phyloP scores from a whole-genome alignment of 2,329 filamentous ascomycete species.

The Alternaria alternata region DNA sequence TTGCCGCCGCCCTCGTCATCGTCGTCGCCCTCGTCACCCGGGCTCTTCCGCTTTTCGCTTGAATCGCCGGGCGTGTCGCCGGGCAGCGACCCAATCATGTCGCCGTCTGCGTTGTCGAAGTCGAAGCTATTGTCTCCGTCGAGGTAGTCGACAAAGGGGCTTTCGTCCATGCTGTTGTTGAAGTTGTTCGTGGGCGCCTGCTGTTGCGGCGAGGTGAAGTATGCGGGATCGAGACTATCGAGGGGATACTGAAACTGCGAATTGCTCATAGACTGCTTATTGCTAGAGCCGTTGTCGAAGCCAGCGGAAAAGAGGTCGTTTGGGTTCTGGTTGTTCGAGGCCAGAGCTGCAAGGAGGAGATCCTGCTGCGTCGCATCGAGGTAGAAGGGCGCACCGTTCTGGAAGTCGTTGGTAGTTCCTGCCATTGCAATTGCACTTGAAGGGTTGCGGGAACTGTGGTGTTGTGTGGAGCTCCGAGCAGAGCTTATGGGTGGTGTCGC shows the following conservation, averaged over 20 bases:
- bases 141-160: constrained; percentile 84
- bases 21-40: constrained; percentile 70
- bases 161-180: constrained; percentile 69
- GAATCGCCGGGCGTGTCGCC: constrained; percentile 62
- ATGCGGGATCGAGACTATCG: constrained; percentile 45
- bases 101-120: constrained; percentile 70
- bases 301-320: constrained; percentile 39
- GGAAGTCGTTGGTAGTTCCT: constrained; percentile 49
- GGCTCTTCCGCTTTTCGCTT: constrained; percentile 72
- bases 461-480: background rate
- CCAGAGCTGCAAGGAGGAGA: constrained; percentile 58
- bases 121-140: constrained; percentile 79
- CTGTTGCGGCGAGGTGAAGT: constrained; percentile 52
- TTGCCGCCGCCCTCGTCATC: constrained; percentile 74
- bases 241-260: constrained; percentile 44
- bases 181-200: constrained; percentile 53
- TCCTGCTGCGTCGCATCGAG: constrained; percentile 58
- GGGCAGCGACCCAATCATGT: constrained; percentile 80
- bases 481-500: background rate
- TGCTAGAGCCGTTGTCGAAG: constrained; percentile 20
- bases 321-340: constrained; percentile 54
- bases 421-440: constrained; percentile 40
- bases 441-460: background rate
- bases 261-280: constrained; percentile 29
- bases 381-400: constrained; percentile 53